These are phyloP conservation scores for Pouteria campechiana DNA, from an alignment of 179 eudicot species.

Conservation along the genomic window DNA sequence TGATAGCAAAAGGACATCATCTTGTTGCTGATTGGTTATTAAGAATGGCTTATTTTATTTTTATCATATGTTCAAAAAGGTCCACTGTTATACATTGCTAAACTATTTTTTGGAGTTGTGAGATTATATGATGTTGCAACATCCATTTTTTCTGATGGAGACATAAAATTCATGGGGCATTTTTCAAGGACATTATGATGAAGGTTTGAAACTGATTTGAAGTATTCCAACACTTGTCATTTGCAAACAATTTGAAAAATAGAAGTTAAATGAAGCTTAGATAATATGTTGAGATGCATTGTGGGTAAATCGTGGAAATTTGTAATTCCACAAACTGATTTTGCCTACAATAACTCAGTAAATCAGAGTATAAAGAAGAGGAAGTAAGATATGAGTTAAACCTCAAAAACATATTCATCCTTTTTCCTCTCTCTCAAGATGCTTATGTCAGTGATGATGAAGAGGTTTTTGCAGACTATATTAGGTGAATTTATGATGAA, in stretches of 20 bases:
- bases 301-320: background rate
- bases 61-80: background rate
- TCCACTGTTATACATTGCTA: background rate
- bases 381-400: background rate
- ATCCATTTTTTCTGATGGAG: background rate
- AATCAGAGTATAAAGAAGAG: background rate
- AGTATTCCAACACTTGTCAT: background rate
- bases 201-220: background rate
- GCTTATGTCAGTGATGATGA: background rate
- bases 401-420: background rate
- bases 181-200: too few relatives aligned
- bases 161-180: background rate
- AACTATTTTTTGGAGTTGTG: background rate
- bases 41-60: background rate
- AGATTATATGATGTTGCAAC: background rate
- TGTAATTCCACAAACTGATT: background rate
- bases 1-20: background rate
- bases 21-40: background rate
- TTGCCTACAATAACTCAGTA: background rate
- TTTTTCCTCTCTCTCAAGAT: background rate
- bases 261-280: background rate
- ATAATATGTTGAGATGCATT: background rate
- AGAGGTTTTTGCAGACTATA: conserved; percentile 2
- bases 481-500: background rate
- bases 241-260: too few relatives aligned